Base-by-base conservation (phyloP, 768 basidiomycete species). In the Leucocoprinus sp. region DNA sequence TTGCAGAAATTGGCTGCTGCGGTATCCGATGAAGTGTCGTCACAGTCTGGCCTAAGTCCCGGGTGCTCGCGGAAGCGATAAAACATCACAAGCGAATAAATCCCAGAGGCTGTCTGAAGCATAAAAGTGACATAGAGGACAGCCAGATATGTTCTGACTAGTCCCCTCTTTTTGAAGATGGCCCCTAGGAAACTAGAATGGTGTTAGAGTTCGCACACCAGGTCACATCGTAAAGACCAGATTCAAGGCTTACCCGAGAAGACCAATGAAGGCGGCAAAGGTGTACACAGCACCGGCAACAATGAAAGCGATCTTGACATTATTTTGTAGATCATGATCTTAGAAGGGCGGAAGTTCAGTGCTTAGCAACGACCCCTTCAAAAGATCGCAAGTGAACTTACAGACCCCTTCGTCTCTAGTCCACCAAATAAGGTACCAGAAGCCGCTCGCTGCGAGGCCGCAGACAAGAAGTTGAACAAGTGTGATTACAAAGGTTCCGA, bases 401-500 rank as follows among this genome's bases (percentile, higher is more conserved):
- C 56, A 9, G 18, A 26, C 2, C 7, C 33, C 54, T 37, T 57
- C 49, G 18, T 50, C 37, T 35, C 55, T 46, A 23, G 52, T 43
- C 15, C 50, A 52, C 52, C 54, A 60, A n/a, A 61, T 51, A 17
- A 55, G 54, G 53, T 46, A 63, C 61, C 62, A 63, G n/a, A 60
- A 49, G n/a, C 62, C 24, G 2, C 52, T 68, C 3, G 66, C 63
- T 14, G 59, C 53, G 2, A 50, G 53, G 1, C 60, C 65, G 33
- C 55, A 61, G 8, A 66, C 42, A 31, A 67, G n/a, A 52, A 70
- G 69, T 31, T 69, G 66, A 33, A 68, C 35, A 43, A 69, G 56
- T 1, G 69, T 65, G 35, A 72, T 68, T 17, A 70, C 44, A 15
- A 68, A 44, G 11, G 68, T 66, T 35, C 69, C 69, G 31, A 70